Evolutionary conservation across 1,139 yeast species (phyloP).

Genomic region (Kodamaea ohmeri): DNA sequence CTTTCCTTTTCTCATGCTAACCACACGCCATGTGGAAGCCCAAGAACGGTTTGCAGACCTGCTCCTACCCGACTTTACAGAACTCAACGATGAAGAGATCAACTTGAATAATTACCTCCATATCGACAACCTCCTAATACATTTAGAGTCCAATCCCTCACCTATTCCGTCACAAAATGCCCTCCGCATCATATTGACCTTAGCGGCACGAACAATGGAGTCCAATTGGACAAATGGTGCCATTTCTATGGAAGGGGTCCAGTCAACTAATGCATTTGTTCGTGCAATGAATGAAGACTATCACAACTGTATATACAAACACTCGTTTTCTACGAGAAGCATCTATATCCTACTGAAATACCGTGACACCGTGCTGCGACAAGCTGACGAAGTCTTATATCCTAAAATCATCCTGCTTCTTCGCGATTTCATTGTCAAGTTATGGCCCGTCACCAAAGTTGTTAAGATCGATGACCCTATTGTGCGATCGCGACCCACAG

Average conservation of each 20-base stretch:
- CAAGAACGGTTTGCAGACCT: constrained; percentile 25
- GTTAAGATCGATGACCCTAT: constrained; percentile 9
- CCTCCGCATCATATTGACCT: constrained; percentile 31
- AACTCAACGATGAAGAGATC: constrained; percentile 15
- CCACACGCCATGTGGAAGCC: constrained; percentile 7
- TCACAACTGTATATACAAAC: constrained; percentile 19
- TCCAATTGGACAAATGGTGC: constrained; percentile 25
- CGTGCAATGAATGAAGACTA: constrained; percentile 21
- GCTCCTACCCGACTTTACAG: constrained; percentile 25
- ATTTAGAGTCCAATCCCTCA: constrained; percentile 19
- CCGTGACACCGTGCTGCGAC: constrained; percentile 6
- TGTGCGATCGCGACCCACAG: constrained; percentile 8
- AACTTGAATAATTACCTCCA: constrained; percentile 29
- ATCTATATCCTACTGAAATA: constrained; percentile 18
- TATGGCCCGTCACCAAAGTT: constrained; percentile 10
- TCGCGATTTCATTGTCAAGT: constrained; percentile 14
- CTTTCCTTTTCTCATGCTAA: neutral
- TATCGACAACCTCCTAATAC: constrained; percentile 31
- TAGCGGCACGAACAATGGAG: constrained; percentile 28
- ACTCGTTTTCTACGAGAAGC: constrained; percentile 25
- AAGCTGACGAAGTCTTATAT: constrained; percentile 10
- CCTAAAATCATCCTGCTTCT: constrained; percentile 9
- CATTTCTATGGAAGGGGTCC: constrained; percentile 19
- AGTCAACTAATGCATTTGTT: constrained; percentile 21
- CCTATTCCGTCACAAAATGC: constrained; percentile 25